Evolutionary conservation across 1,139 yeast species (phyloP), one percentile per base, ranked within the genome.

Genomic region (Scheffersomyces illinoinensis): DNA sequence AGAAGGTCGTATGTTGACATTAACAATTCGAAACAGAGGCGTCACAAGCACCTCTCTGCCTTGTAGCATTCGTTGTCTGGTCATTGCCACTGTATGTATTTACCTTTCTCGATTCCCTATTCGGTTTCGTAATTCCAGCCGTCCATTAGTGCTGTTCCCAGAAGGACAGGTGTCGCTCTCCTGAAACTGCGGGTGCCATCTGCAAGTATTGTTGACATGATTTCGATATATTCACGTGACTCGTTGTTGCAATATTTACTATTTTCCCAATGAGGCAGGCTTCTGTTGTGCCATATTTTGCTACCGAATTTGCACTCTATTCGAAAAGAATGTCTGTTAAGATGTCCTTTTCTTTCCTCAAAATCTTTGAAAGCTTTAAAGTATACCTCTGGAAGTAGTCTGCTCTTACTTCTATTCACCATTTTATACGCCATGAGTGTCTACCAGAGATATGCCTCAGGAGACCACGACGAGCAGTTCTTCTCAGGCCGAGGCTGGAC

Each of bases 401-500:
- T 33, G 17, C 17, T 33, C 14, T 33, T 8, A 12, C 14, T 3
- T 33, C 12, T 33, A 3, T 12, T 10, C 4, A 39, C 54, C 52
- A 53, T 56, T 39, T 56, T 39, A 51, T 52, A 20, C 17, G 43
- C 39, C 52, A 71, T 71, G 75, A 67, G 71, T 53, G 71, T 78
- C 46, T 79, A 79, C 65, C 74, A 71, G 54, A 68, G 80, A 26
- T 77, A 77, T 58, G 78, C 77, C 53, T 76, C 82, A 18, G 73
- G 78, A n/a, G 81, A 76, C 62, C 76, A 76, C 60, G 77, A 75
- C 58, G 63, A 66, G 26, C 70, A 66, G 26, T 70, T 60, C 56
- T 71, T 72, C 59, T 56, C 43, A 4, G 43, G 43, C 43, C 43
- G 43, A 33, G 43, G 43, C 43, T 33, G 17, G 5, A 33, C 43